Conservation (phyloP, 306 rosid genomes). For the Quercus ilex region DNA sequence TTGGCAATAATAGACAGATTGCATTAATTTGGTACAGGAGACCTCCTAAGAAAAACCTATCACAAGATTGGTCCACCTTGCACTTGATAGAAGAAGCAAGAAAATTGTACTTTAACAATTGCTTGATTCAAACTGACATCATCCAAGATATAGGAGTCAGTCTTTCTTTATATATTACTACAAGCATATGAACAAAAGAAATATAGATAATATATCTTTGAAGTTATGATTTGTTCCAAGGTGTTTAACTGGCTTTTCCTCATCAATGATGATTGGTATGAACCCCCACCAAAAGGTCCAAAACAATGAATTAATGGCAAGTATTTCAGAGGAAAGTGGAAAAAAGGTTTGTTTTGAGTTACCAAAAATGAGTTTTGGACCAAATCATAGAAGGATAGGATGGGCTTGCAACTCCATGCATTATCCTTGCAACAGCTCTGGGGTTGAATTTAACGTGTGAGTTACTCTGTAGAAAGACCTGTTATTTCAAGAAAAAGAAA, state of each 20-base stretch:
- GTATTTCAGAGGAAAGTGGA: not conserved
- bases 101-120: not conserved
- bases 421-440: conserved; percentile 88
- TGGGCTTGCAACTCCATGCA: conserved; percentile 97
- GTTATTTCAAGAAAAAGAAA: conserved; percentile 28
- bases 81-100: not conserved
- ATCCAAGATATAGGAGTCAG: not conserved
- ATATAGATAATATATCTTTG: not conserved
- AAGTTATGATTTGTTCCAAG: not conserved
- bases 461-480: conserved; percentile 87
- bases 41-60: not conserved
- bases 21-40: not conserved
- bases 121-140: not conserved
- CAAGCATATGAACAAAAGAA: not conserved
- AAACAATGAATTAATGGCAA: not conserved
- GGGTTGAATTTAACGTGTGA: conserved; percentile 84
- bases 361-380: conserved; percentile 96
- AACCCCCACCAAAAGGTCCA: not conserved
- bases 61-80: not conserved
- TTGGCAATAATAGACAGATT: not conserved
- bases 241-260: not conserved
- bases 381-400: conserved; percentile 77
- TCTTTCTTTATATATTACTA: not conserved
- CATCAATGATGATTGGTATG: conserved; percentile 1
- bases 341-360: conserved; percentile 5